Conservation (phyloP, 805 yeast genomes). For the Myxozyma neglecta region DNA sequence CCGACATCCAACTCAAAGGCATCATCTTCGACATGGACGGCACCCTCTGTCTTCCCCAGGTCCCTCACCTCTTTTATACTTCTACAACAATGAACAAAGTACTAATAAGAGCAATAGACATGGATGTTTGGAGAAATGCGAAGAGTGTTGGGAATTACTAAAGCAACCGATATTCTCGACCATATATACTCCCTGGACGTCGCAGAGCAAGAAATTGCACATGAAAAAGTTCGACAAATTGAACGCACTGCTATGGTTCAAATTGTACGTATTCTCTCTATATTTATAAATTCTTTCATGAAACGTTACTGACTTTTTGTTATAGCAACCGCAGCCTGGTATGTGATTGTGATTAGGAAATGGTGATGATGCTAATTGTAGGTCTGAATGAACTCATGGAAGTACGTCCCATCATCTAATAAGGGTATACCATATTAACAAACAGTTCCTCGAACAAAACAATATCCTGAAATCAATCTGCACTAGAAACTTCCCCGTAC, state of each 20-base stretch:
- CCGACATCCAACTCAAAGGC: conserved; percentile 46
- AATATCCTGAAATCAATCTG: conserved; percentile 55
- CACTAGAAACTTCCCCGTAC: conserved; percentile 55
- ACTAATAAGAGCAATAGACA: background rate
- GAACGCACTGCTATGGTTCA: conserved; percentile 63
- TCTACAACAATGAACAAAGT: background rate
- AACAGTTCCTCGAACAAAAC: conserved; percentile 35
- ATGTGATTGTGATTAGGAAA: background rate
- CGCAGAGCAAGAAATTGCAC: conserved; percentile 47
- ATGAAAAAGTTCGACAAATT: conserved; percentile 49
- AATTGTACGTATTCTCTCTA: conserved; percentile 45
- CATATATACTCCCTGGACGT: conserved; percentile 49
- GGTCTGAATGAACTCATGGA: conserved; percentile 50
- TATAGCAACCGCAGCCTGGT: conserved; percentile 41
- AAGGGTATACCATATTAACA: background rate
- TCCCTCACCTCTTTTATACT: background rate
- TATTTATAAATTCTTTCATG: background rate
- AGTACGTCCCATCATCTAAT: conserved; percentile 24
- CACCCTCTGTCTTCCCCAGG: conserved; percentile 65
- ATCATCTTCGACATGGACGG: conserved; percentile 81
- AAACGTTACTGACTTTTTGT: background rate
- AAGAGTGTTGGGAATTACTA: conserved; percentile 52
- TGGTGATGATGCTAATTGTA: conserved; percentile 10
- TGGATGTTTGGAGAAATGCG: conserved; percentile 52
- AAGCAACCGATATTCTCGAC: conserved; percentile 53